phyloP scores from a whole-genome alignment of 2,329 filamentous ascomycete genomes.

The Colletotrichum spinosum region DNA sequence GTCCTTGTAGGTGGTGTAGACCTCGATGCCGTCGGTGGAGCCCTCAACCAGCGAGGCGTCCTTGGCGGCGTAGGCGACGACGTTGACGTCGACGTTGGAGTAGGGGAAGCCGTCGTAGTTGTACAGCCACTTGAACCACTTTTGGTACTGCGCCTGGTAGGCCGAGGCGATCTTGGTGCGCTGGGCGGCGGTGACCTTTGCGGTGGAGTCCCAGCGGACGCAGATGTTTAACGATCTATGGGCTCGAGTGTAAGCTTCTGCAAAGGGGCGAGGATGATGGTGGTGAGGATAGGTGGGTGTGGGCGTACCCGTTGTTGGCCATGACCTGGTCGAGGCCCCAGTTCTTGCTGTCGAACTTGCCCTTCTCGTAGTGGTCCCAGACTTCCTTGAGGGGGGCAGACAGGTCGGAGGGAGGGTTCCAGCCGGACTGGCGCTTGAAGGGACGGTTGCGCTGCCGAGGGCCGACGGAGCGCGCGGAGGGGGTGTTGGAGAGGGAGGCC shows the following conservation, averaged over 20 bases:
- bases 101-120: constrained; percentile 58
- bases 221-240: constrained; percentile 50
- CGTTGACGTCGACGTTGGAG: constrained; percentile 49
- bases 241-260: not conserved
- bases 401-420: constrained; percentile 43
- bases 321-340: constrained; percentile 49
- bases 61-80: constrained; percentile 57
- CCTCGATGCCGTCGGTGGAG: constrained; percentile 48
- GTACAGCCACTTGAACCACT: constrained; percentile 57
- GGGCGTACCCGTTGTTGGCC: constrained; percentile 38
- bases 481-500: constrained; percentile 35
- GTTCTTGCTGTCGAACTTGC: constrained; percentile 43
- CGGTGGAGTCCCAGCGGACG: constrained; percentile 56
- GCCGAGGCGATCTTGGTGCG: constrained; percentile 50
- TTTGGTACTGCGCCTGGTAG: constrained; percentile 49
- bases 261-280: too few relatives aligned
- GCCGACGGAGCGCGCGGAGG: not conserved
- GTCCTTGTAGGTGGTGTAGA: constrained; percentile 54
- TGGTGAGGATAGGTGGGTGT: not conserved
- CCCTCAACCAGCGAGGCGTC: constrained; percentile 51
- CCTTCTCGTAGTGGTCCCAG: constrained; percentile 45
- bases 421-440: constrained; percentile 43
- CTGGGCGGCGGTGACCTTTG: constrained; percentile 50
- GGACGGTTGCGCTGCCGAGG: constrained; percentile 41
- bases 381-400: constrained; percentile 42